These are phyloP conservation scores for Beta lomatogona DNA, from an alignment of 179 eudicot genomes.

Conservation along the genomic window DNA sequence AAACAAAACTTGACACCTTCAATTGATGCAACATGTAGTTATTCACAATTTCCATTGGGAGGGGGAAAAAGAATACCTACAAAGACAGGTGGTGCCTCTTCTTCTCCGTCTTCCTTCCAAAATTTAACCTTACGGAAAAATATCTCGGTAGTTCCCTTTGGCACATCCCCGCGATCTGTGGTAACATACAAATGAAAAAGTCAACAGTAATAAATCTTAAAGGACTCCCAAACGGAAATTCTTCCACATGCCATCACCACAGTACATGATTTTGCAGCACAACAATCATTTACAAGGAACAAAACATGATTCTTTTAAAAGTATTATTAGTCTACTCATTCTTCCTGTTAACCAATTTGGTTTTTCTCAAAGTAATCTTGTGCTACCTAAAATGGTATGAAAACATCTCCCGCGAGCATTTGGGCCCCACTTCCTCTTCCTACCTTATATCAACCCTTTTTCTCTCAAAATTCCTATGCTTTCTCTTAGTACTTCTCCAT, in stretches of 20 bases:
- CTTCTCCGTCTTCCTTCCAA: constrained; percentile 97
- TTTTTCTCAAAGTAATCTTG: not conserved
- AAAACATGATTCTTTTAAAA: not conserved
- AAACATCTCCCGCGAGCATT: not conserved
- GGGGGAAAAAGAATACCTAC: constrained; percentile 66
- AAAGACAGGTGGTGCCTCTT: constrained; percentile 99
- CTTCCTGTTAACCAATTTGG: not conserved
- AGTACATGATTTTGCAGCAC: not conserved
- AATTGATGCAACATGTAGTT: constrained; percentile 1
- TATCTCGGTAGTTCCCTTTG: constrained; percentile 87
- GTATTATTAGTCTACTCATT: not conserved
- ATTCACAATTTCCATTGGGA: not conserved
- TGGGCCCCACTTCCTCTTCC: not conserved
- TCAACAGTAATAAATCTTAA: not conserved
- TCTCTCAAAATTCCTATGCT: not conserved
- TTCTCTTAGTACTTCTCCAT: not conserved
- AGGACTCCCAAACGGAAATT: not conserved
- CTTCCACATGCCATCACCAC: not conserved
- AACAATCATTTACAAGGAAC: not conserved
- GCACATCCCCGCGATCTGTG: constrained; percentile 93
- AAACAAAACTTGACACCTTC: constrained; percentile 4
- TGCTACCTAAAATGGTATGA: not conserved
- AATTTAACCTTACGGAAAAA: constrained; percentile 96
- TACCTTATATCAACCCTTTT: not conserved
- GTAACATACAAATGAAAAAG: constrained; percentile 11